Conservation (phyloP, 306 rosid genomes). For the Acacia acuminata region DNA sequence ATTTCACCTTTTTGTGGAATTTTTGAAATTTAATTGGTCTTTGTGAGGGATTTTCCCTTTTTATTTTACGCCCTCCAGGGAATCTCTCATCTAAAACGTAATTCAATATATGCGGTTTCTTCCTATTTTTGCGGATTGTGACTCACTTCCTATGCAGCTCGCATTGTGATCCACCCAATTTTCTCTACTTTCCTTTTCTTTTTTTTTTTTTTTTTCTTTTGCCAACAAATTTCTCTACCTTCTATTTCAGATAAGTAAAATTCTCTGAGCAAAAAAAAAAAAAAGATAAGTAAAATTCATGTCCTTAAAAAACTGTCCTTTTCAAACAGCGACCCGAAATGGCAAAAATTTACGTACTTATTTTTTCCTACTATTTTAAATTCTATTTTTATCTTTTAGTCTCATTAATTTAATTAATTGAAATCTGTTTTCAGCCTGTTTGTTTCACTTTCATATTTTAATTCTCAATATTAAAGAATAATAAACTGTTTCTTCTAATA, state of each 20-base stretch:
- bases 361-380: neutral
- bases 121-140: neutral
- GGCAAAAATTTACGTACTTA: neutral
- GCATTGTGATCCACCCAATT: conserved; percentile 2
- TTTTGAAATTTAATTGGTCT: no score
- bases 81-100: neutral
- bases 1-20: no score
- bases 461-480: neutral
- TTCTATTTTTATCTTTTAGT: neutral
- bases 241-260: neutral
- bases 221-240: no score
- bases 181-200: neutral
- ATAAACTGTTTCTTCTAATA: neutral
- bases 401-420: neutral
- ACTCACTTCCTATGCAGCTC: neutral
- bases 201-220: no score
- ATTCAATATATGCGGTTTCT: neutral
- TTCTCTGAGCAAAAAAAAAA: no score
- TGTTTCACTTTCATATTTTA: neutral
- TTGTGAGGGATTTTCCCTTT: no score
- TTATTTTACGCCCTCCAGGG: no score
- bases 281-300: neutral
- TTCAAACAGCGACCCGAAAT: neutral
- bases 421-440: neutral
- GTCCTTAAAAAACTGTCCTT: neutral